Base-by-base conservation (phyloP, 495 filamentous ascomycete species). In the Tuber calosporum region DNA sequence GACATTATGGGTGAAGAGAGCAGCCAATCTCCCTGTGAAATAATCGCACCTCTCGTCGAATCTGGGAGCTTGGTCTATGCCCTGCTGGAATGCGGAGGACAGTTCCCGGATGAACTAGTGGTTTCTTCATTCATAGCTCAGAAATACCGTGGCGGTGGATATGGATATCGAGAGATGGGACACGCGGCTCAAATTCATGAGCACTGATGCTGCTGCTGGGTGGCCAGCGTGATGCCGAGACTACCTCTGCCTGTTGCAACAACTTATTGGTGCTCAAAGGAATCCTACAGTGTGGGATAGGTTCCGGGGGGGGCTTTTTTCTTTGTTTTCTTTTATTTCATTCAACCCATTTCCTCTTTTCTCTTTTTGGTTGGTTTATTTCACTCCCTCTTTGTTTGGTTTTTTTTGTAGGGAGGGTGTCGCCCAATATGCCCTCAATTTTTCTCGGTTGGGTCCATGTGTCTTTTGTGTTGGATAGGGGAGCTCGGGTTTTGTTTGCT, bases 361-460 rank as follows among this genome's bases (percentile, higher is more conserved):
- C 26, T 62, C 53, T 34, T 62, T 34, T 17, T 34, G 53, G 26
- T 62, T 34, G 11, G 34, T 62, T 58, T 58, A 30, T 58, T 62
- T 62, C 26, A 34, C 15, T 17, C 53, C 4, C 26, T 62, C 53
- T 62, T 62, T 62, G 26, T 62, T 34, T 62, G n/a, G n/a, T 62
- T 7, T 34, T 62, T 62, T 62, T 62, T 62, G n/a, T 62, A 26
- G 9, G 26, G 53, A 26, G 34, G 53, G 75, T 53, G 70, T 71
- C 76, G 76, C 75, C 68, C 45, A 78, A 77, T 71, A 68, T 70
- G 72, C 73, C 74, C 67, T 74, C 71, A 76, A 74, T 70, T 26
- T 70, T 70, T 73, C 43, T 67, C 38, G 13, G 26, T 41, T 39
- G 13, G 62, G 73, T 53, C 37, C 34, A 68, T 58, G 48, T 58